Evolutionary conservation across 2,329 filamentous ascomycete species (phyloP).

Genomic region (Raffaelea ambrosiae): DNA sequence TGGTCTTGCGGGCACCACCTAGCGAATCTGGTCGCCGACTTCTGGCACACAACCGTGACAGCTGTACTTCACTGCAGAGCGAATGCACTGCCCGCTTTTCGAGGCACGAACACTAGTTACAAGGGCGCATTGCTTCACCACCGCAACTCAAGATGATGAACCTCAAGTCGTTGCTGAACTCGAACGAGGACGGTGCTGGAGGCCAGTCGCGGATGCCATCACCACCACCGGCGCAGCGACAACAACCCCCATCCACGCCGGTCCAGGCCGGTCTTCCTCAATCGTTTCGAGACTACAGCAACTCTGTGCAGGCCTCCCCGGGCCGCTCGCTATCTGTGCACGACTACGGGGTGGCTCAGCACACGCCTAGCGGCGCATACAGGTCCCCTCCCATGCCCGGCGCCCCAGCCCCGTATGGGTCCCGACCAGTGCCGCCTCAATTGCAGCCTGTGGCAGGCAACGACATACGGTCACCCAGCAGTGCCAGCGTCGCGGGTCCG

Average conservation of each 20-base stretch:
- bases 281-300: constrained; percentile 42
- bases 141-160: constrained; percentile 33
- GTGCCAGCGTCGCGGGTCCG: constrained; percentile 31
- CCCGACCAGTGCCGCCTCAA: constrained; percentile 33
- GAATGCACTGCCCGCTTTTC: no score
- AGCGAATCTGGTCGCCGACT: no score
- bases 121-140: neutral
- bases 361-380: constrained; percentile 23
- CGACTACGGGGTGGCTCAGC: constrained; percentile 31
- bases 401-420: constrained; percentile 29
- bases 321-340: constrained; percentile 30
- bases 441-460: constrained; percentile 36
- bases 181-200: constrained; percentile 31
- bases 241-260: constrained; percentile 25
- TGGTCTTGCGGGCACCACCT: no score
- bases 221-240: constrained; percentile 13
- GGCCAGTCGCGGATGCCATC: constrained; percentile 22
- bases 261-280: constrained; percentile 34
- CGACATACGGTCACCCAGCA: constrained; percentile 43
- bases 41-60: no score
- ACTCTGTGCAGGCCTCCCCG: constrained; percentile 39
- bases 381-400: constrained; percentile 26
- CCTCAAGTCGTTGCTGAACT: constrained; percentile 46
- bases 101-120: no score
- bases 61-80: no score